These are phyloP conservation scores for Carnegiea gigantea DNA, from an alignment of 179 eudicot genomes.

Conservation along the genomic window DNA sequence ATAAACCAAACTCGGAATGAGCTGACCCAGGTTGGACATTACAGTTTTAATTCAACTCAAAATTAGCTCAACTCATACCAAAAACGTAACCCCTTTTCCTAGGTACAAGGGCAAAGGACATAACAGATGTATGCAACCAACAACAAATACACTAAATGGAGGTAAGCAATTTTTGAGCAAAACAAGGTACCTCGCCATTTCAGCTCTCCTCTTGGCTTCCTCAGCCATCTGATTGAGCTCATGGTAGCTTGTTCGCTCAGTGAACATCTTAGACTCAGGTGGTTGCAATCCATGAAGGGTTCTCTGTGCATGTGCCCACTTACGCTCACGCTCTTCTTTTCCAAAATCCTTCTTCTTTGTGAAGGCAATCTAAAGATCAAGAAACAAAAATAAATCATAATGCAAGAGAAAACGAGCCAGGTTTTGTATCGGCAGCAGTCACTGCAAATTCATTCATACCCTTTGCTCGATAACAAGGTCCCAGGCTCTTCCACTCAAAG, in stretches of 20 bases:
- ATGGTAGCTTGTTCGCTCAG: conserved; percentile 58
- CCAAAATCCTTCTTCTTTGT: conserved; percentile 94
- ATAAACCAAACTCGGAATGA: background rate
- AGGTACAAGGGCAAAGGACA: background rate
- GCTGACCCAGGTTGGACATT: background rate
- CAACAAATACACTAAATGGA: background rate
- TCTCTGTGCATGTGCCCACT: conserved; percentile 96
- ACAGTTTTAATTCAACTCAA: background rate
- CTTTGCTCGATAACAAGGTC: conserved; percentile 90
- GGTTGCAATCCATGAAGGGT: conserved; percentile 90
- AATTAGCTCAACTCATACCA: background rate
- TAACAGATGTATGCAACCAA: background rate
- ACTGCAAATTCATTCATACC: conserved; percentile 40
- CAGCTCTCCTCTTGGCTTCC: conserved; percentile 94
- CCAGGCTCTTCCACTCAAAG: conserved; percentile 91
- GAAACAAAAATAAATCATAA: conserved; percentile 3
- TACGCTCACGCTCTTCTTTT: conserved; percentile 86
- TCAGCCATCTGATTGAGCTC: conserved; percentile 97
- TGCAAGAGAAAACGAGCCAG: background rate
- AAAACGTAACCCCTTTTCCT: background rate
- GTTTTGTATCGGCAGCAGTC: background rate
- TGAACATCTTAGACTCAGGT: conserved; percentile 77
- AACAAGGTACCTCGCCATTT: conserved; percentile 74
- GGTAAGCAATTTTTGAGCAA: background rate
- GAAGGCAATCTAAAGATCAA: conserved; percentile 70